Base-by-base conservation (phyloP, 2,329 filamentous ascomycete species). In the Aspergillus pseudonomiae region DNA sequence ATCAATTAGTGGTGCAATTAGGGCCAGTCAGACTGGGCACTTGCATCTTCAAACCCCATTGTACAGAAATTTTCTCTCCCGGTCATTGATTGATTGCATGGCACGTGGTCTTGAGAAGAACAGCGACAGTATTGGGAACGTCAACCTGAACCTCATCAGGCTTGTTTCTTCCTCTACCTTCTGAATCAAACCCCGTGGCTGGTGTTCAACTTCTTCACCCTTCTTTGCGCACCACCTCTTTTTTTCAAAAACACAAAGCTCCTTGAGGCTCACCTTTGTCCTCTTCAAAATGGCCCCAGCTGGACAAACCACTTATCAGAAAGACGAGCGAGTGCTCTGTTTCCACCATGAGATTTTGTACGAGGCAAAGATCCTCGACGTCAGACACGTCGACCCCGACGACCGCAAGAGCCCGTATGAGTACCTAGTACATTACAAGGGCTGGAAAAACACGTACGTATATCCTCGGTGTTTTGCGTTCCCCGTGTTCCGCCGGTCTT, bases 301-400 rank as follows among this genome's bases (percentile, higher is more conserved):
- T 60, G 77, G 75, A 75, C 83, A 84, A 64, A 80, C 83, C n/a
- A 78, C 81, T 68, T 91, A 87, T 74, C 80, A 80, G 64, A 89
- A 89, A 75, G 93, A 98, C 75, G 95, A 99, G 83, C 93, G 91
- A 75, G 93, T 96, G 43, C 88, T 98, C 36, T 99, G 95, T 82
- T 98, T 98, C 76, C 95, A 99, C 78, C 92, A 94, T 81, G 94
- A 98, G 74, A 89, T 98, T 80, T 88, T 99, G 58, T 99, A 99
- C 76, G 95, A 99, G 80, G 95, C 95, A 69, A 98, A 98, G 81
- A 90, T 99, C 59, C 87, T 96, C 68, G 94, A 97, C 68, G 85
- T 92, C 36, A 88, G 85, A 71, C 81, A 83, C 77, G 83, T 85
- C 73, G 87, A 89, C 65, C 77, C 81, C 7, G 83, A 83, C 52